Base-by-base conservation (phyloP, 352 stramenopile genomes). In the Pelagophyceae sp. region DNA sequence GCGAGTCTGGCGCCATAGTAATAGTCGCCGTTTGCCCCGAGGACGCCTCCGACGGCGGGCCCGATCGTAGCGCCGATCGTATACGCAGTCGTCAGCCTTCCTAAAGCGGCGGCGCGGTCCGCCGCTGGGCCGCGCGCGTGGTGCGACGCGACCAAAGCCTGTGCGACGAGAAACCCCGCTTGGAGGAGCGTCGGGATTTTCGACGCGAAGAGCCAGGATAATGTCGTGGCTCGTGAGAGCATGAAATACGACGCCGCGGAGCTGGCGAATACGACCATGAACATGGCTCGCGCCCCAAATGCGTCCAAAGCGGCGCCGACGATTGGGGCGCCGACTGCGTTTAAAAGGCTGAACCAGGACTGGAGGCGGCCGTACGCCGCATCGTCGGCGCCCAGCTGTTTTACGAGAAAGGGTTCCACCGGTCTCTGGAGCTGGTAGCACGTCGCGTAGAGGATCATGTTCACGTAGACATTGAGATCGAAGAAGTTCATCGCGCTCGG, bases 381-480 rank as follows among this genome's bases (percentile, higher is more conserved):
- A 69, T 77, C 75, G 76, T 81, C 37, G 11, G 81, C 78, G 67
- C 83, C 76, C 11, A 90, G 76, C 15, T 79, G 82, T 45, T 82
- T 72, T 29, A 90, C 82, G 35, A 89, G 79, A 80, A 86, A 90
- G 20, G 86, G 84, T 78, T 89, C 86, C 1, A 90, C 78, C 15
- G 85, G 85, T n/a, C 84, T 76, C 64, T 90, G 86, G 0, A 90
- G 76, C 78, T 90, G 84, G 78, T 83, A 89, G 72, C 79, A 87
- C 11, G 86, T 33, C 38, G 83, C 83, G 64, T 89, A 89, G 2
- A 90, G 71, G 0, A 84, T 72, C 61, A 90, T 83, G 72, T 89
- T 89, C 3, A n/a, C n/a, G n/a, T n/a, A n/a, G n/a, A n/a, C n/a
- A n/a, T n/a, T n/a, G n/a, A n/a, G n/a, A n/a, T n/a, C n/a, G n/a